Conservation (phyloP, 495 filamentous ascomycete genomes). For the Tirmania nivea region DNA sequence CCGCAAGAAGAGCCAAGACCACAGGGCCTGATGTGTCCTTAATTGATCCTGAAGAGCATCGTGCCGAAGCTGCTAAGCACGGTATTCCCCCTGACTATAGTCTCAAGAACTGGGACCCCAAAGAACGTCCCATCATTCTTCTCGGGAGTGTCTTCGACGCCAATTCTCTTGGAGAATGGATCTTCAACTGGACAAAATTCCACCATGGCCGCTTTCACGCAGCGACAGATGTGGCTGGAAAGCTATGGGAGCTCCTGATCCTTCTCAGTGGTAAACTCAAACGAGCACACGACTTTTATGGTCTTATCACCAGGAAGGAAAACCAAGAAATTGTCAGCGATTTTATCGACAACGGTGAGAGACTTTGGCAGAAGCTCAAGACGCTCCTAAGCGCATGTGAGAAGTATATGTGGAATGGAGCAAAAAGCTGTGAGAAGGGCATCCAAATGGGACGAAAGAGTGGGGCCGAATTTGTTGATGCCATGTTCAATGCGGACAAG, state of each 20-base stretch:
- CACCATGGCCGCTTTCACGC: constrained; percentile 66
- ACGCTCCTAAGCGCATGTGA: constrained; percentile 77
- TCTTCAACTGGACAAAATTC: constrained; percentile 98
- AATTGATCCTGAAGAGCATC: constrained; percentile 5
- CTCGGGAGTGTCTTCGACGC: constrained; percentile 93
- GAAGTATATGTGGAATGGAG: constrained; percentile 72
- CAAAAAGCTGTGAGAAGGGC: constrained; percentile 39
- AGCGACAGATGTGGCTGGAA: constrained; percentile 80
- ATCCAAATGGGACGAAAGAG: constrained; percentile 75
- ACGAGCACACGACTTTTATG: constrained; percentile 63
- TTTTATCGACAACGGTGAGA: constrained; percentile 78
- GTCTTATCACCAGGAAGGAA: constrained; percentile 45
- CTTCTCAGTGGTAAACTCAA: constrained; percentile 92
- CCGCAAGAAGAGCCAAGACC: constrained; percentile 26
- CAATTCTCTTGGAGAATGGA: constrained; percentile 95
- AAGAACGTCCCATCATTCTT: constrained; percentile 70
- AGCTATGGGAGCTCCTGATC: constrained; percentile 87
- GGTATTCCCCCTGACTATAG: constrained; percentile 82
- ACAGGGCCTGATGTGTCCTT: constrained; percentile 22
- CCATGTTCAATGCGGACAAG: constrained; percentile 83
- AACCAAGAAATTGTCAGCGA: constrained; percentile 68
- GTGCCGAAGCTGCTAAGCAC: constrained; percentile 58
- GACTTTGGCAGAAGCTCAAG: constrained; percentile 68
- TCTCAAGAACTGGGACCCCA: constrained; percentile 95
- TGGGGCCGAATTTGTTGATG: constrained; percentile 89